Conservation (phyloP, 306 rosid genomes). For the Lathyrus tuberosus region DNA sequence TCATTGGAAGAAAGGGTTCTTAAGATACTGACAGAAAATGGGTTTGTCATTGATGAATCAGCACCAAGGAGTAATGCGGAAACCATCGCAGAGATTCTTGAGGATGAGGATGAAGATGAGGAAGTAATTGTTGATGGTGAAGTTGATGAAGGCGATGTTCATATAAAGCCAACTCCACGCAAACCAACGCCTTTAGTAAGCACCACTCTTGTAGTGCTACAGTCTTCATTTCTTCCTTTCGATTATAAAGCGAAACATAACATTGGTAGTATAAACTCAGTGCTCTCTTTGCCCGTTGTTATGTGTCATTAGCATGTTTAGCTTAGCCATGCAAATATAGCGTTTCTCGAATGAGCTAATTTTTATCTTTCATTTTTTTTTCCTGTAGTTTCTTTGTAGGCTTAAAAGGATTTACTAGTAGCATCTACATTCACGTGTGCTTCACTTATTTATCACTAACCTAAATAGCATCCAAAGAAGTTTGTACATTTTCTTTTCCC, state of each 20-base stretch:
- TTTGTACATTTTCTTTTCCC: conserved; percentile 1
- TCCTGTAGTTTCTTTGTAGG: conserved; percentile 10
- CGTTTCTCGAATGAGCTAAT: conserved; percentile 4
- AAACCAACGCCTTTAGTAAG: conserved; percentile 69
- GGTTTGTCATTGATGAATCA: conserved; percentile 65
- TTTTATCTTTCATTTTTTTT: background rate
- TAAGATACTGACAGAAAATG: conserved; percentile 79
- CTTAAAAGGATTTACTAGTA: background rate
- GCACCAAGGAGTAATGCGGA: conserved; percentile 52
- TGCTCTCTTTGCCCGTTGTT: conserved; percentile 9
- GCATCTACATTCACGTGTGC: background rate
- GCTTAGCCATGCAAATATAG: background rate
- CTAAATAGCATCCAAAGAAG: background rate
- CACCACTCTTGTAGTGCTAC: conserved; percentile 18
- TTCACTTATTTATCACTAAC: background rate
- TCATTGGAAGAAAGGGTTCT: conserved; percentile 82
- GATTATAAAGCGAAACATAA: conserved; percentile 24
- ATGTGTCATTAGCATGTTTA: conserved; percentile 8
- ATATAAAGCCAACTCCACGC: conserved; percentile 78
- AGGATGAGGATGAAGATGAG: conserved; percentile 93
- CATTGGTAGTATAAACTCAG: conserved; percentile 10
- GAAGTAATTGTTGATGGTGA: conserved; percentile 97
- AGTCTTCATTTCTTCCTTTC: background rate
- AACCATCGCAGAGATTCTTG: conserved; percentile 64
- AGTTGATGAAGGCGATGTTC: conserved; percentile 98